phyloP scores from a whole-genome alignment of 179 eudicot species.

The Carnegiea gigantea region DNA sequence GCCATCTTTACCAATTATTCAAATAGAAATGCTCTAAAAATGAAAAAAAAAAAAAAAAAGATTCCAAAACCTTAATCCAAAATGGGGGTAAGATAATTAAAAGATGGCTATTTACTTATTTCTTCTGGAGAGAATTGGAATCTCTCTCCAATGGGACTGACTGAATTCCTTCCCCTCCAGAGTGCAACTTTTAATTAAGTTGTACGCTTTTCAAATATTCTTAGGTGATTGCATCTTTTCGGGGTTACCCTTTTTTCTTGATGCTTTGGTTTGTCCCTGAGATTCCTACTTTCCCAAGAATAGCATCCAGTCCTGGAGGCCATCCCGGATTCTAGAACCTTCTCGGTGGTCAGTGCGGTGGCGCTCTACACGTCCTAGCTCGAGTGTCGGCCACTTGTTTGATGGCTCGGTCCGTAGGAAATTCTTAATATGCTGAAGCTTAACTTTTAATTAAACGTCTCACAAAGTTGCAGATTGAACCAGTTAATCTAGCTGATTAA shows the following conservation, averaged over 20 bases:
- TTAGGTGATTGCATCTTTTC: neutral
- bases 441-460: no score
- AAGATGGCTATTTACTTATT: neutral
- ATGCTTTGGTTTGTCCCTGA: neutral
- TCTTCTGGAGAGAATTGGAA: neutral
- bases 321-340: neutral
- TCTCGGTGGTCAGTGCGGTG: neutral
- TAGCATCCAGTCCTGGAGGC: neutral
- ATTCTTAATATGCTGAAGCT: no score
- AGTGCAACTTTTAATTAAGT: neutral
- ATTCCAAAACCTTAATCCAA: constrained; percentile 28
- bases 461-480: no score
- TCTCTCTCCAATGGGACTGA: neutral
- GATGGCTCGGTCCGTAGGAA: no score
- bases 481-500: no score
- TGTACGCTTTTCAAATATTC: neutral
- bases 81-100: neutral
- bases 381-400: no score
- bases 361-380: no score
- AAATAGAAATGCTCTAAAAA: neutral
- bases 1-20: constrained; percentile 13
- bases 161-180: neutral
- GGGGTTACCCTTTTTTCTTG: neutral
- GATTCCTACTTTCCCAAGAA: constrained; percentile 4
- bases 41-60: constrained; percentile 24